Evolutionary conservation across 1,284 basidiomycete genomes (phyloP).

Genomic region (Ustilago trichophora): DNA sequence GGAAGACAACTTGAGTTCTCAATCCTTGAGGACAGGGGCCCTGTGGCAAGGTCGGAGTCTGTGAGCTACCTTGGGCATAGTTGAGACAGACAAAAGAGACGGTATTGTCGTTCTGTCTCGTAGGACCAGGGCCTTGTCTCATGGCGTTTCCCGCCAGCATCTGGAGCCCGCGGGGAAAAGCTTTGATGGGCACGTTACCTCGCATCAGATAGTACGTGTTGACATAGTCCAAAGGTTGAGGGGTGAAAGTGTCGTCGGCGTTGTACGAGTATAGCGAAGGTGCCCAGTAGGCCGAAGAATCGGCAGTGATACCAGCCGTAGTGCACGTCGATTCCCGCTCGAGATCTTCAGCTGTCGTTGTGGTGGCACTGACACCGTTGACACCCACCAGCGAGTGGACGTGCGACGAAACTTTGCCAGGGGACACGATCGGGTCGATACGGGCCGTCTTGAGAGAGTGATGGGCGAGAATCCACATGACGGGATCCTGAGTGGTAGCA

Average conservation of each 20-base stretch:
- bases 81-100: constrained; percentile 69
- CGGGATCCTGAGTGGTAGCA: constrained; percentile 17
- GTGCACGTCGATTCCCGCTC: constrained; percentile 61
- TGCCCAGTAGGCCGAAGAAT: constrained; percentile 69
- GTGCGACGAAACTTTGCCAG: constrained; percentile 68
- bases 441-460: constrained; percentile 67
- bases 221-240: constrained; percentile 38
- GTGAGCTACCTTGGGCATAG: constrained; percentile 57
- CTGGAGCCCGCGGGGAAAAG: constrained; percentile 68
- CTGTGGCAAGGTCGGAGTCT: constrained; percentile 33
- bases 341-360: constrained; percentile 20
- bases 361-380: constrained; percentile 24
- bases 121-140: constrained; percentile 6
- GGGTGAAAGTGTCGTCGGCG: constrained; percentile 25
- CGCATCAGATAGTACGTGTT: constrained; percentile 68
- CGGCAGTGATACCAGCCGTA: constrained; percentile 66
- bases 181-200: constrained; percentile 50
- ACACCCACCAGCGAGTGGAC: constrained; percentile 68
- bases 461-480: constrained; percentile 47
- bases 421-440: constrained; percentile 70
- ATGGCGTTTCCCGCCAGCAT: constrained; percentile 68
- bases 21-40: constrained; percentile 63
- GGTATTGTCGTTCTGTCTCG: constrained; percentile 56
- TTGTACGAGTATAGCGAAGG: constrained; percentile 68
- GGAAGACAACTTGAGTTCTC: constrained; percentile 69